Base-by-base conservation (phyloP, 108 stramenopile species). In the Pseudonitzschia delicatissima region DNA sequence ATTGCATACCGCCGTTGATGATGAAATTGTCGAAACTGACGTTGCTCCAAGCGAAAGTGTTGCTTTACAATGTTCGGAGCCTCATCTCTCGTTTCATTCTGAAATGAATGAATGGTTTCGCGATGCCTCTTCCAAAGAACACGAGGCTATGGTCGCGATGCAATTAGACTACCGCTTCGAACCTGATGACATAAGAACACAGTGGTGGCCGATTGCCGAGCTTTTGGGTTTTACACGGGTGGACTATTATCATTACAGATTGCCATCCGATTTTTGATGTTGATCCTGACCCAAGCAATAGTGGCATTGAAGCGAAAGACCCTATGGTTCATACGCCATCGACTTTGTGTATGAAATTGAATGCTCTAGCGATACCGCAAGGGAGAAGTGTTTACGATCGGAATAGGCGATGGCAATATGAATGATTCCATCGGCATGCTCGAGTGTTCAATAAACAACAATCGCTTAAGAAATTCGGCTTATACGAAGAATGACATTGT, bases 101-200 rank as follows among this genome's bases (percentile, higher is more conserved):
- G 21, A 7, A 48, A 76, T 76, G 74, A 48, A 68, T 20, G 61
- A 58, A 15, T 76, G 74, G 74, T 69, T 76, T 28, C 35, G 5
- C 18, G 34, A 21, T 12, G 62, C 55, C 11, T 52, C 52, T 12
- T 26, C 39, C n/a, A 44, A 62, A 45, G 63, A 64, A 40, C n/a
- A 55, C 17, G 67, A 64, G 33, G 68, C 63, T 52, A 76, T 76
- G 74, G 37, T 50, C 5, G 67, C 74, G 13, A 21, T 58, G 0
- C 74, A 69, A 57, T 40, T 76, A 3, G 74, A 76, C 29, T 76
- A 76, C 51, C 62, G 63, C 21, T 76, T 76, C 4, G 49, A 48
- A 9, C 68, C 62, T 6, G 74, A 76, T 53, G 45, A 57, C 35
- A 49, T 76, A 20, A 33, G 64, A 8, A 57, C 60, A 8, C 23